These are phyloP conservation scores for Tolypocladium album DNA, from an alignment of 2,329 filamentous ascomycete genomes.

Conservation along the genomic window DNA sequence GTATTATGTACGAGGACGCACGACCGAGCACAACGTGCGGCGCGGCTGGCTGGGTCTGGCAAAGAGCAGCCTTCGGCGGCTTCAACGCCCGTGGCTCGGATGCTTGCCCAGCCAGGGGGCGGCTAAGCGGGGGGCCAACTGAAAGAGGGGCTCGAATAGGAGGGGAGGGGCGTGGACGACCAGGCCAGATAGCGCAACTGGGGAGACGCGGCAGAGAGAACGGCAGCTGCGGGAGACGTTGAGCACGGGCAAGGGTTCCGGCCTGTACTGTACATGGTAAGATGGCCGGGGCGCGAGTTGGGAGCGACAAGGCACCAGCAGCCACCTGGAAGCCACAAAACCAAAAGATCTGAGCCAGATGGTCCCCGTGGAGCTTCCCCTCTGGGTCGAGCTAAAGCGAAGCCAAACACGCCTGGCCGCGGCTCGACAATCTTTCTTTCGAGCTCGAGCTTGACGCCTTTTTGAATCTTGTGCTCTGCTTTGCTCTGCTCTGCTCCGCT, in stretches of 20 bases:
- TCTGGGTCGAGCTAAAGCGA: background rate
- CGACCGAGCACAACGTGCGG: background rate
- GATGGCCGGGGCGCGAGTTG: background rate
- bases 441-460: background rate
- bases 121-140: background rate
- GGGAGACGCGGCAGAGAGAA: background rate
- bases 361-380: background rate
- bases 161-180: background rate
- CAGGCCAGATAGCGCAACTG: background rate
- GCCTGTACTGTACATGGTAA: background rate
- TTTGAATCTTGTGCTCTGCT: background rate
- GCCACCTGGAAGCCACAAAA: background rate
- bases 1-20: background rate
- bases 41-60: background rate
- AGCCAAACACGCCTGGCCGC: background rate
- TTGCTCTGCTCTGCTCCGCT: background rate
- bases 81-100: background rate
- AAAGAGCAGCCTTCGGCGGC: background rate
- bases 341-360: background rate
- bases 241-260: background rate
- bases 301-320: background rate
- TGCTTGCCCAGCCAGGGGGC: background rate
- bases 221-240: background rate
- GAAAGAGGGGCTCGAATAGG: background rate
- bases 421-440: background rate